Base-by-base conservation (phyloP, 805 yeast species). In the Candida pini region DNA sequence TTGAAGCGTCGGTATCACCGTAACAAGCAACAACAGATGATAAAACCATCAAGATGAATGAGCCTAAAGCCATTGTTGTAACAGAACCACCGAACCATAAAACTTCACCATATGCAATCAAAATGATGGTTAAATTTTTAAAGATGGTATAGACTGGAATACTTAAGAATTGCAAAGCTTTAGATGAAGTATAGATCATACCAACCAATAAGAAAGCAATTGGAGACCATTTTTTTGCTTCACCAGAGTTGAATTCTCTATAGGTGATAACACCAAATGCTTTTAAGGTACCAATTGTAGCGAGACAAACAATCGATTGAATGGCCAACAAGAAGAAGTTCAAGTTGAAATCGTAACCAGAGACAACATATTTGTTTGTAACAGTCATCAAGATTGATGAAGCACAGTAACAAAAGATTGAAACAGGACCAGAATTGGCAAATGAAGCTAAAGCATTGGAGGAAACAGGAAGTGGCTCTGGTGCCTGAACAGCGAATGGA, bases 71-170 rank as follows among this genome's bases (percentile, higher is more conserved):
- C 92, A 89, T 80, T 25, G 89, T 62, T 35, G 96, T 79, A 51
- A 90, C 96, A 42, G 70, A 64, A 45, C 97, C 97, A 43, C 96
- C 96, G 54, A 90, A 92, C 94, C 96, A 90, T 42, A 92, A 51
- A 23, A 90, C 97, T 67, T 92, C 98, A 68, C 97, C 97, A 60
- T 92, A 92, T 23, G 98, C 97, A 60, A 92, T 92, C 57, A 92
- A 69, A 48, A 92, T 90, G 57, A 92, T 92, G 43, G 98, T 90
- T 63, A 92, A 76, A 66, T 92, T 92, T 74, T 92, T 92, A 81
- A 92, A 92, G 51, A 92, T 90, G 46, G 98, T 92, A 73, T 88
- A 92, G 39, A 92, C 95, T 34, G 98, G 98, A 40, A 92, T 89
- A 34, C 90, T 70, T 56, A 92, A 76, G 66, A 65, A 87, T 64